These are phyloP conservation scores for Jatropha multifida DNA, from an alignment of 441 rosid genomes.

Conservation along the genomic window DNA sequence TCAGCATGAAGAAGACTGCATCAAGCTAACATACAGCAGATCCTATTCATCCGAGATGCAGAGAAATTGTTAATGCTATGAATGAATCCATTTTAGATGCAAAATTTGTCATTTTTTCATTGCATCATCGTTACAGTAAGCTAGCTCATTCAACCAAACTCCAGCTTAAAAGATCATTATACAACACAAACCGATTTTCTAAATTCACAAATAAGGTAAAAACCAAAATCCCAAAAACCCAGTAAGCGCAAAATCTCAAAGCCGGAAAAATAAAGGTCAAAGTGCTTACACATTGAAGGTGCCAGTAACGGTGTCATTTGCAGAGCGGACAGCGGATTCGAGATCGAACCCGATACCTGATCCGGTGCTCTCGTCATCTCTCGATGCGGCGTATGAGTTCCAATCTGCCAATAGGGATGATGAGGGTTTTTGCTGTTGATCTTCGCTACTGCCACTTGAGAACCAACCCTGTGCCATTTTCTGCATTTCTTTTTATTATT, in stretches of 20 bases:
- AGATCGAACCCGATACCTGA: constrained; percentile 63
- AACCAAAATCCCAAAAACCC: background rate
- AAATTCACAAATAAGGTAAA: background rate
- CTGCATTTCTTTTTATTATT: constrained; percentile 16
- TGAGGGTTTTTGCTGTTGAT: constrained; percentile 41
- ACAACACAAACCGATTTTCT: background rate
- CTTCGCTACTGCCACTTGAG: constrained; percentile 46
- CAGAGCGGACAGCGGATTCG: constrained; percentile 82
- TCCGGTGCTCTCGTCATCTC: constrained; percentile 42
- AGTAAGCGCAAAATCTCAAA: background rate
- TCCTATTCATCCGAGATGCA: no score
- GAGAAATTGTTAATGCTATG: no score
- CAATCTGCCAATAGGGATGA: constrained; percentile 82
- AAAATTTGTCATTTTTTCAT: no score
- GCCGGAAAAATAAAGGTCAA: background rate
- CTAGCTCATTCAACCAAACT: background rate
- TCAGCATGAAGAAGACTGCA: no score
- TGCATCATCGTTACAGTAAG: no score
- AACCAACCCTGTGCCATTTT: constrained; percentile 70
- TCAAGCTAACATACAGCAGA: no score
- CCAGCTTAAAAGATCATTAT: background rate
- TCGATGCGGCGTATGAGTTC: constrained; percentile 74
- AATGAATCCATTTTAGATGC: no score
- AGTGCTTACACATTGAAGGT: constrained; percentile 77
- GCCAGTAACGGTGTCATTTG: constrained; percentile 76